phyloP scores from a whole-genome alignment of 345 rosid genomes.

The Erucastrum elatum region DNA sequence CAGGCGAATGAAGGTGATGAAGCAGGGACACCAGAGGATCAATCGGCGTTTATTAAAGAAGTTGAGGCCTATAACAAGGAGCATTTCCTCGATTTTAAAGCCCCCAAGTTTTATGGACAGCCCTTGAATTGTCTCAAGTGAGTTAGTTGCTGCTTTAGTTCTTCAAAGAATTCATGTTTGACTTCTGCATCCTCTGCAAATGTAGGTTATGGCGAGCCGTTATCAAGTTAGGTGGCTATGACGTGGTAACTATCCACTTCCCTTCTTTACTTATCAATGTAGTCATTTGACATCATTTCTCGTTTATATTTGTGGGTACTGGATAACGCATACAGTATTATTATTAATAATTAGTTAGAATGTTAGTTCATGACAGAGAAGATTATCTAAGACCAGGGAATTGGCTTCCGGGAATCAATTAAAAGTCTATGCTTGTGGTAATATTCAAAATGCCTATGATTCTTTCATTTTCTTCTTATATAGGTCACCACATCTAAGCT shows the following conservation, averaged over 20 bases:
- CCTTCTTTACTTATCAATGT: neutral
- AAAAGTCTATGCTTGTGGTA: constrained; percentile 13
- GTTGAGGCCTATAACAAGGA: constrained; percentile 69
- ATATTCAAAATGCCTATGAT: neutral
- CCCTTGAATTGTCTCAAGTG: constrained; percentile 88
- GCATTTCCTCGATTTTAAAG: constrained; percentile 65
- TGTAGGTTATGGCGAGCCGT: constrained; percentile 91
- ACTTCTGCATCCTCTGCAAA: constrained; percentile 19
- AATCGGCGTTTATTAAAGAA: constrained; percentile 74
- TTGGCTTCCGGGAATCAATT: no score
- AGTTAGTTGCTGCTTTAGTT: neutral
- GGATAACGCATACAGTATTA: no score
- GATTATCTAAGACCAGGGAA: no score
- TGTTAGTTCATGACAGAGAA: no score
- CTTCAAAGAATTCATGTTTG: constrained; percentile 1
- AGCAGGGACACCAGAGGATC: constrained; percentile 66
- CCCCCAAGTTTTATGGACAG: constrained; percentile 92
- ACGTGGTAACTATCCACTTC: constrained; percentile 58
- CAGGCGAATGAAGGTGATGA: constrained; percentile 69
- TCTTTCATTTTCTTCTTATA: constrained; percentile 24
- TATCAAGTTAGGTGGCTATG: constrained; percentile 89
- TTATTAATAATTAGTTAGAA: no score
- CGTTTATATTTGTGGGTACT: no score
- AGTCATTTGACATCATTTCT: no score
- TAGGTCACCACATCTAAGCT: constrained; percentile 84